These are phyloP conservation scores for Calonectria pauciramosa DNA, from an alignment of 2,329 filamentous ascomycete species.

Conservation along the genomic window DNA sequence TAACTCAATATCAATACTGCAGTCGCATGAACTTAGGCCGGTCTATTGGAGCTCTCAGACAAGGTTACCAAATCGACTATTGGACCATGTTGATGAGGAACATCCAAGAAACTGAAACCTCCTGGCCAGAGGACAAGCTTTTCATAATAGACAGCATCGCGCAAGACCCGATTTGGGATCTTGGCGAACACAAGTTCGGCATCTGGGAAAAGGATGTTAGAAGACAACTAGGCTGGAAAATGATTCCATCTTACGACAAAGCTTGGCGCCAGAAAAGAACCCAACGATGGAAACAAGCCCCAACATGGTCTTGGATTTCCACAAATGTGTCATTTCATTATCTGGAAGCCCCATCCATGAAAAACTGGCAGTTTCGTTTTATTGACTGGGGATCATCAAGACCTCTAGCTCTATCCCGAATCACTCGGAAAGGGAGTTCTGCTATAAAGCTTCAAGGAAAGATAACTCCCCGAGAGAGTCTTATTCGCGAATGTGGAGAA, in stretches of 20 bases:
- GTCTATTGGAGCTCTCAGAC: not conserved
- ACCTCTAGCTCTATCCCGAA: not conserved
- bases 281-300: not conserved
- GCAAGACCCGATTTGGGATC: not conserved
- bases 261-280: too few species aligned
- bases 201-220: not conserved
- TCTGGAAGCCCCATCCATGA: not conserved
- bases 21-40: not conserved
- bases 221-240: not conserved
- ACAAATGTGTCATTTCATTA: not conserved
- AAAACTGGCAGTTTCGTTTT: not conserved
- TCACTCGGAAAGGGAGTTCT: not conserved
- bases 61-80: not conserved
- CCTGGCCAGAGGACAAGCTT: not conserved
- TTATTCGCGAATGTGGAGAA: not conserved
- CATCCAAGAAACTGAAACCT: not conserved
- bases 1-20: not conserved
- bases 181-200: not conserved
- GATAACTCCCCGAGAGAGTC: not conserved
- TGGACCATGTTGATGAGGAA: not conserved
- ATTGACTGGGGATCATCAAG: not conserved
- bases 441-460: not conserved
- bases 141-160: not conserved
- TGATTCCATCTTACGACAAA: accelerated
- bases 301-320: constrained; percentile 6